Evolutionary conservation across 2,329 filamentous ascomycete genomes (phyloP), one percentile per base, ranked within the genome.

Genomic region (Verticillium alfalfae): DNA sequence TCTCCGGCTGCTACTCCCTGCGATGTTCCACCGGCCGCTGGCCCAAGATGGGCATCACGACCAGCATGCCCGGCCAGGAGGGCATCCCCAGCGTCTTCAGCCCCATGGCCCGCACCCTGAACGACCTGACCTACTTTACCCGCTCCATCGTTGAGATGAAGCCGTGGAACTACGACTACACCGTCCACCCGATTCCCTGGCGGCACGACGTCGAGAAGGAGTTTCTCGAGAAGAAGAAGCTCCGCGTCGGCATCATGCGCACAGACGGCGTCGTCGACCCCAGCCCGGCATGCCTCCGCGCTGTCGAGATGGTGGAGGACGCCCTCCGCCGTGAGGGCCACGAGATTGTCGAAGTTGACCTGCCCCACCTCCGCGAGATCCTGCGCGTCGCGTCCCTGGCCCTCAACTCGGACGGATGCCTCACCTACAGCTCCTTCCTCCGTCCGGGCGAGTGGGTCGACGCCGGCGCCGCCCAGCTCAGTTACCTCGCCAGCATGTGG

Each of bases 21-120:
- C 87, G 91, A 39, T 97, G 93, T 76, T 93, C 91, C 3, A 96
- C 91, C 1, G 93, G 94, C 1, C 84, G 93, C 57, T 97, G 93
- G 92, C 92, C 92, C 1, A 96, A 96, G 74, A 83, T 86, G 52
- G 92, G 92, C 10, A 88, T 92, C 72, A 85, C 85, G 64, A 97
- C 93, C 0, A 93, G 90, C 68, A 97, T 97, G 92, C 87, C 91
- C 0, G 94, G 94, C 0, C 93, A 97, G 72, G 94, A 97, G 71
- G 93, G 93, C 0, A 87, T 97, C 37, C 88, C 92, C 1, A 91
- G 89, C 65, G 92, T 97, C 22, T 97, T 93, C 76, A 94, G 91
- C 62, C 93, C 93, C 5, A 97, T 98, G 94, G 86, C 93, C 2
- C 84, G 93, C 60, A 97, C 93, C 0, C 76, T 97, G 62, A 84